These are phyloP conservation scores for Fusarium camptoceras DNA, from an alignment of 2,329 filamentous ascomycete genomes.

Conservation along the genomic window DNA sequence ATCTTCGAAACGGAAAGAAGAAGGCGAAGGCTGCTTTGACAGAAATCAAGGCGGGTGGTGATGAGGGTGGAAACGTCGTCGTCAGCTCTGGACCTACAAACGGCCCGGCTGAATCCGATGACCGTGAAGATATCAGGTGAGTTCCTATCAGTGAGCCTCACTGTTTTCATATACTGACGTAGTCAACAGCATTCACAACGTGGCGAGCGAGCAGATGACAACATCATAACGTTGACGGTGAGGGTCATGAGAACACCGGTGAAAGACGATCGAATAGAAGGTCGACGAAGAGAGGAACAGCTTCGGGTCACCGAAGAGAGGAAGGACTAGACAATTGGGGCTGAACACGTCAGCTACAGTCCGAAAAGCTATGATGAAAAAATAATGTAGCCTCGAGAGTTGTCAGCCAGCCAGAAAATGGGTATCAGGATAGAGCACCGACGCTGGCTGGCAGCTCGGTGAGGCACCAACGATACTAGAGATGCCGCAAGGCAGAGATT, in stretches of 20 bases:
- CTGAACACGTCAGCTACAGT: constrained; percentile 73
- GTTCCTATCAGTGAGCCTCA: neutral
- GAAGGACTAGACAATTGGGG: constrained; percentile 73
- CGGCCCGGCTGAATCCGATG: constrained; percentile 16
- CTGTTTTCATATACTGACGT: neutral
- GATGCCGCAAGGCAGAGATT: constrained; percentile 69
- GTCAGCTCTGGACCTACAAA: constrained; percentile 33
- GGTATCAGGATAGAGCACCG: constrained; percentile 67
- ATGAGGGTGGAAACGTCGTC: constrained; percentile 24
- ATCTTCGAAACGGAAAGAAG: constrained; percentile 73
- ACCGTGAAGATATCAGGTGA: constrained; percentile 34
- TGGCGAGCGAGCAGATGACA: constrained; percentile 51
- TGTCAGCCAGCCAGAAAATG: constrained; percentile 69
- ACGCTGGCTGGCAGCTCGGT: constrained; percentile 72
- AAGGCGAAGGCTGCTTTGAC: constrained; percentile 26
- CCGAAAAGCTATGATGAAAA: constrained; percentile 67
- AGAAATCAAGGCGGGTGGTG: constrained; percentile 19
- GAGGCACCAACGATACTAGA: constrained; percentile 67
- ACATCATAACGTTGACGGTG: constrained; percentile 69
- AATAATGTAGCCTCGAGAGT: constrained; percentile 70
- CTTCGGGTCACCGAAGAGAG: constrained; percentile 73
- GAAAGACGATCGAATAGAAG: constrained; percentile 75
- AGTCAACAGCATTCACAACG: constrained; percentile 19
- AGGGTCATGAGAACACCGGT: constrained; percentile 74
- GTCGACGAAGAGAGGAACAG: constrained; percentile 75